Evolutionary conservation across 148 eudicot genomes (phyloP).

Genomic region (Arbutus unedo): DNA sequence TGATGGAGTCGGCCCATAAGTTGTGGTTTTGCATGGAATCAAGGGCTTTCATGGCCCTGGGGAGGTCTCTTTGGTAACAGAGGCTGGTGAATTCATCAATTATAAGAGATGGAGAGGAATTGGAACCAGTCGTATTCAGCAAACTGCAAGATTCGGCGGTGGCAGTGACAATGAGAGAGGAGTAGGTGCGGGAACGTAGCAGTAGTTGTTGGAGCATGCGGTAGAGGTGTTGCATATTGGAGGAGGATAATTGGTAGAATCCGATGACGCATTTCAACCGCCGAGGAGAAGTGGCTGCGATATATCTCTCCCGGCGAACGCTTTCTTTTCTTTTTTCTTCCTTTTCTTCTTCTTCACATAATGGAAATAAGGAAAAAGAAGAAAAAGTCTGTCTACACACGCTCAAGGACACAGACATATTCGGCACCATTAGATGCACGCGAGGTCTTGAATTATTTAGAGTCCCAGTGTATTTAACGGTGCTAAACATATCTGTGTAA

Average conservation of each 20-base stretch:
- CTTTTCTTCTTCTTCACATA: too few relatives aligned
- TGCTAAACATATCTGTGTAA: too few relatives aligned
- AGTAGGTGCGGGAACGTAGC: background rate
- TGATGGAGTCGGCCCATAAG: constrained; percentile 8
- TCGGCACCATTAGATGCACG: too few relatives aligned
- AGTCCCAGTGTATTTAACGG: too few relatives aligned
- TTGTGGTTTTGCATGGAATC: constrained; percentile 5
- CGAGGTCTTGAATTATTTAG: too few relatives aligned
- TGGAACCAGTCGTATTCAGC: background rate
- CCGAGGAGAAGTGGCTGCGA: constrained; percentile 48
- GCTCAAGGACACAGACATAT: too few relatives aligned
- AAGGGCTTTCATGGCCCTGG: constrained; percentile 15
- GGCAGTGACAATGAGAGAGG: background rate
- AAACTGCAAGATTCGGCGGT: background rate
- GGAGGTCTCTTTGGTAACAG: constrained; percentile 15
- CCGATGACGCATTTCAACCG: constrained; percentile 7
- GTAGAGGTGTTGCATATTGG: background rate
- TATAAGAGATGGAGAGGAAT: background rate
- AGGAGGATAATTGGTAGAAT: background rate
- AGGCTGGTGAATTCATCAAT: constrained; percentile 11
- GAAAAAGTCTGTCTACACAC: too few relatives aligned
- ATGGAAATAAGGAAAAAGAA: too few relatives aligned
- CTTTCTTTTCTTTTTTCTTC: too few relatives aligned
- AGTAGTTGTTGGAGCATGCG: background rate
- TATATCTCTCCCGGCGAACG: too few relatives aligned